Base-by-base conservation (phyloP, 441 rosid species). In the Arabidopsis hybrid region DNA sequence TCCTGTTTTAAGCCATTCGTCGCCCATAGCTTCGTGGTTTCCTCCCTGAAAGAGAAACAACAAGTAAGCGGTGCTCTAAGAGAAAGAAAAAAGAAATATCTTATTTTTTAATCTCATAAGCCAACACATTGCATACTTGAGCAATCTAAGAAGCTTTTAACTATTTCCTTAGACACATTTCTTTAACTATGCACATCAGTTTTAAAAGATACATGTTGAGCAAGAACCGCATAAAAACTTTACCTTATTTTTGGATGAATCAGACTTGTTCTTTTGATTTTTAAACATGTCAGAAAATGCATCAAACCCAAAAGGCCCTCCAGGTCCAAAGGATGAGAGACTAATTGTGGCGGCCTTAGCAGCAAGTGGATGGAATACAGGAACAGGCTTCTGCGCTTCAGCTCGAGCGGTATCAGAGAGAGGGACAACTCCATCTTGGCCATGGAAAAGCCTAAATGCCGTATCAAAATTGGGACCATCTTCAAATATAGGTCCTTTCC, bases 401-500 rank as follows among this genome's bases (percentile, higher is more conserved):
- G 78, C 9, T 35, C 42, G 74, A 43, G 85, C 39, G 51, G 74
- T 78, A 49, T 75, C 83, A 2, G 89, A 87, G 65, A 89, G 86
- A 1, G 94, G 94, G 77, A 89, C 91, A 59, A 89, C 94, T 67
- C 94, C 94, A 65, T 87, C 89, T 46, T 47, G 82, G 11, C 94
- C 94, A 74, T 89, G 94, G 79, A 89, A 89, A 74, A 89, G 86
- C 82, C 86, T 82, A 80, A 87, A 89, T 9, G 91, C 90, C 74
- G 73, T 83, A 49, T 87, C 94, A 73, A 89, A 89, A 82, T 89
- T 87, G 36, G 91, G 94, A 7, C 90, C 94, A 85, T 89, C 94
- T 82, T 89, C 94, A 71, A 89, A 89, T n/a, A 89, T 89, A 0
- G 94, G 94, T 69, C 90, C 94, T 78, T 83, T 83, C 57, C 84